Evolutionary conservation across 345 rosid genomes (phyloP).

Genomic region (Fremontodendron californicum): DNA sequence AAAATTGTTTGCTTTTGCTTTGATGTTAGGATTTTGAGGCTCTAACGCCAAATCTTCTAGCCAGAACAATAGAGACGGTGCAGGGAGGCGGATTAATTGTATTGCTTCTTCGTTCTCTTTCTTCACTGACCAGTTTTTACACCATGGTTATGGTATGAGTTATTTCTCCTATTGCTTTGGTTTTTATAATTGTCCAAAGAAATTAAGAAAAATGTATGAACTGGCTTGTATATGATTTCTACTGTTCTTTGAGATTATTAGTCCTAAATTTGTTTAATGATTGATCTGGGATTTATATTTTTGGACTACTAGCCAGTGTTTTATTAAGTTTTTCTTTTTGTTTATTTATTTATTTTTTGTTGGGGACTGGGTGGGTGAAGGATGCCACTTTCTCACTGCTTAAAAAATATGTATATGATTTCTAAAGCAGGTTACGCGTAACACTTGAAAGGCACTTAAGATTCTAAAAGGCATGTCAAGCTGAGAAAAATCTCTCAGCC

Average conservation of each 20-base stretch:
- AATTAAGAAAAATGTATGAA: not conserved
- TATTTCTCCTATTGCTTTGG: not conserved
- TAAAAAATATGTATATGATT: not conserved
- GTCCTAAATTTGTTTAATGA: not conserved
- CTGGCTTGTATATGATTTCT: not conserved
- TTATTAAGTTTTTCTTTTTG: not conserved
- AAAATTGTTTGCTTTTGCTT: conserved; percentile 8
- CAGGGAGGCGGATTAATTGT: conserved; percentile 93
- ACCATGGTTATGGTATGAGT: conserved; percentile 93
- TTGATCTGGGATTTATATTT: not conserved
- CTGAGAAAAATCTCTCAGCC: not conserved
- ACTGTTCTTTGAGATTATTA: not conserved
- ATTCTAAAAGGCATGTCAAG: not conserved
- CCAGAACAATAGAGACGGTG: conserved; percentile 95
- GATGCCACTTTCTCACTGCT: not conserved
- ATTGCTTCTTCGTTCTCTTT: conserved; percentile 71
- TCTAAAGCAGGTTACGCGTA: not conserved
- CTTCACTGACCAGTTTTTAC: conserved; percentile 79
- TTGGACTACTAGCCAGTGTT: not conserved
- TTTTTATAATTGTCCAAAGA: not conserved
- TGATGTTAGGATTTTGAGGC: conserved; percentile 89
- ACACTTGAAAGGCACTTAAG: not conserved
- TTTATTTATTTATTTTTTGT: no score
- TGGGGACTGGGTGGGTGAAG: no score
- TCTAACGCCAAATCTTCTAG: conserved; percentile 87